phyloP scores from a whole-genome alignment of 2,329 filamentous ascomycete species.

The Scytalidium lignicola region DNA sequence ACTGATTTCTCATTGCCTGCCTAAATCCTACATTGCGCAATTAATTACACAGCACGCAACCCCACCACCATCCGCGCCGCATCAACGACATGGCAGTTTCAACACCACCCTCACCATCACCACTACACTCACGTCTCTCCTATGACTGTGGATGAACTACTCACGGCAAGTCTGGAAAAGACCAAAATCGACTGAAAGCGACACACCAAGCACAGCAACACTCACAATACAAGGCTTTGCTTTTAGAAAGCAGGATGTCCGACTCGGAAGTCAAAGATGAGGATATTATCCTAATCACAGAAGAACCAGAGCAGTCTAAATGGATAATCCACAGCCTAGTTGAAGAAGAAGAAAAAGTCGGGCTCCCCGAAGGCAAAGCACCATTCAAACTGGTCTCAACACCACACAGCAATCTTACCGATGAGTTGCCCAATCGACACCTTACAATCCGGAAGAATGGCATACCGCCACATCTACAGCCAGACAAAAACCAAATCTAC shows the following conservation, averaged over 20 bases:
- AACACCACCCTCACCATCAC: too few relatives aligned
- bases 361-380: constrained; percentile 10
- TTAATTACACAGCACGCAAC: background rate
- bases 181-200: too few relatives aligned
- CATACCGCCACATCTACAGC: constrained; percentile 33
- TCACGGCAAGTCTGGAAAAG: too few relatives aligned
- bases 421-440: constrained; percentile 31
- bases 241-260: too few relatives aligned
- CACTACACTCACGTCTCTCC: too few relatives aligned
- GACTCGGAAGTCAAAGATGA: constrained; percentile 18
- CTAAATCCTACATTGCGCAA: background rate
- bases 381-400: constrained; percentile 26
- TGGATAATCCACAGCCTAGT: constrained; percentile 36
- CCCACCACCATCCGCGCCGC: background rate
- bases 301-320: constrained; percentile 6
- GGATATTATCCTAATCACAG: constrained; percentile 28
- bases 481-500: constrained; percentile 36
- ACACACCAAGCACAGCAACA: too few relatives aligned
- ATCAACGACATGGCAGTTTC: too few relatives aligned
- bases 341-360: constrained; percentile 27
- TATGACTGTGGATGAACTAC: too few relatives aligned
- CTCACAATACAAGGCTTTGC: too few relatives aligned
- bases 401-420: constrained; percentile 30
- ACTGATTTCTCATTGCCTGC: background rate
- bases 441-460: constrained; percentile 4